Percentiles rank a stretch among this genome's conserved stretches.
phyloP scores from a whole-genome alignment of 164 flowering plant genomes.

The Stephania japonica region DNA sequence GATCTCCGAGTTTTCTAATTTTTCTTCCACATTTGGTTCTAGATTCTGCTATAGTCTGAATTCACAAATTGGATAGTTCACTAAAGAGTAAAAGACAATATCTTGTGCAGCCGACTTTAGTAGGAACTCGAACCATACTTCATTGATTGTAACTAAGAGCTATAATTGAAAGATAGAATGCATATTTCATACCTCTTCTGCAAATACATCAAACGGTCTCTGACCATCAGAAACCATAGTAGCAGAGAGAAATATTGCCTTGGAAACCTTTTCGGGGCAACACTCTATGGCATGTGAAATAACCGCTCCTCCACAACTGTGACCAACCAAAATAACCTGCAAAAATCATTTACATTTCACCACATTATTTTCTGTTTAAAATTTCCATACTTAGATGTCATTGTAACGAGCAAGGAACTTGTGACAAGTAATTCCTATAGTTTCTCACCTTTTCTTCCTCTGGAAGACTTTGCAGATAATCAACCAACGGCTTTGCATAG shows the following conservation, averaged over 20 bases:
- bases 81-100: too few relatives aligned
- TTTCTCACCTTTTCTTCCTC: conserved; percentile 73
- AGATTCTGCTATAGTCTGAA: too few relatives aligned
- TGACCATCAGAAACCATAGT: conserved; percentile 85
- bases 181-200: conserved; percentile 57
- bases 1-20: too few relatives aligned
- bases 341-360: conserved; percentile 1
- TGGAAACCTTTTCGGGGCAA: conserved; percentile 65
- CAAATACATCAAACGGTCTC: conserved; percentile 89
- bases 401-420: not conserved
- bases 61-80: too few relatives aligned
- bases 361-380: not conserved
- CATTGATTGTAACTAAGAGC: not conserved
- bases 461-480: conserved; percentile 56
- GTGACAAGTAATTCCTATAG: not conserved
- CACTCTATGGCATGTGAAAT: conserved; percentile 85
- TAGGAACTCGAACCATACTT: not conserved
- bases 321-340: conserved; percentile 96
- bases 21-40: too few relatives aligned
- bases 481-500: conserved; percentile 75
- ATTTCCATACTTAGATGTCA: not conserved
- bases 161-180: not conserved
- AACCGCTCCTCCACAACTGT: conserved; percentile 90
- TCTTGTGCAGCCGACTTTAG: not conserved
- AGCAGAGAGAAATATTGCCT: conserved; percentile 84